Percentiles rank a stretch among this genome's conserved stretches.
These are phyloP conservation scores for Casuarina glauca DNA, from an alignment of 306 rosid species.

Conservation along the genomic window DNA sequence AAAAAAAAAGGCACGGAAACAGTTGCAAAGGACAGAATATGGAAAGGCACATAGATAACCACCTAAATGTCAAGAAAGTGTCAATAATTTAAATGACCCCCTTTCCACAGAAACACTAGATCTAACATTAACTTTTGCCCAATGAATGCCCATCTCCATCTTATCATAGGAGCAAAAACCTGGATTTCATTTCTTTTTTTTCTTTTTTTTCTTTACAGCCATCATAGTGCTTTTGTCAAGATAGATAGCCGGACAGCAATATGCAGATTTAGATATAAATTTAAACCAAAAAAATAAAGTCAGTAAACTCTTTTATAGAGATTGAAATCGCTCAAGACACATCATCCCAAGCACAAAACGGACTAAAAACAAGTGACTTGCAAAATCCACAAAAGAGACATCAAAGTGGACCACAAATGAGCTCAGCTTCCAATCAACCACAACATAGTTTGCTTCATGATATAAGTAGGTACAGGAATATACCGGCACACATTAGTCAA, in stretches of 20 bases:
- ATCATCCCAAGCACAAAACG: constrained; percentile 1
- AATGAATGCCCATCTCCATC: neutral
- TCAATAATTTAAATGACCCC: neutral
- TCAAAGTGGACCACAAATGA: neutral
- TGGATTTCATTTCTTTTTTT: neutral
- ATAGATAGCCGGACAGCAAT: neutral
- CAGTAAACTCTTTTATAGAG: neutral
- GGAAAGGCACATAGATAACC: neutral
- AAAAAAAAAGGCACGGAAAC: neutral
- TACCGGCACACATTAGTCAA: neutral
- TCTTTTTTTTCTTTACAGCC: neutral
- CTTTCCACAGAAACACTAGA: neutral
- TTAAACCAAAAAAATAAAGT: neutral
- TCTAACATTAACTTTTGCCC: neutral
- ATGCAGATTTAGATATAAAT: neutral
- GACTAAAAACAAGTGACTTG: neutral
- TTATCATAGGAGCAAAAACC: neutral
- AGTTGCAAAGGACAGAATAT: neutral
- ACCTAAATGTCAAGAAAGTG: neutral
- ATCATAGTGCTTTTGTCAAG: neutral
- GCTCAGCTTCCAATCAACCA: neutral
- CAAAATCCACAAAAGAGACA: neutral
- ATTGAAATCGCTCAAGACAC: neutral
- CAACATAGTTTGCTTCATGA: neutral
- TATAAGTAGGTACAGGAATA: neutral